Evolutionary conservation across 2,329 filamentous ascomycete genomes (phyloP).

Genomic region (Alternaria arbusti): DNA sequence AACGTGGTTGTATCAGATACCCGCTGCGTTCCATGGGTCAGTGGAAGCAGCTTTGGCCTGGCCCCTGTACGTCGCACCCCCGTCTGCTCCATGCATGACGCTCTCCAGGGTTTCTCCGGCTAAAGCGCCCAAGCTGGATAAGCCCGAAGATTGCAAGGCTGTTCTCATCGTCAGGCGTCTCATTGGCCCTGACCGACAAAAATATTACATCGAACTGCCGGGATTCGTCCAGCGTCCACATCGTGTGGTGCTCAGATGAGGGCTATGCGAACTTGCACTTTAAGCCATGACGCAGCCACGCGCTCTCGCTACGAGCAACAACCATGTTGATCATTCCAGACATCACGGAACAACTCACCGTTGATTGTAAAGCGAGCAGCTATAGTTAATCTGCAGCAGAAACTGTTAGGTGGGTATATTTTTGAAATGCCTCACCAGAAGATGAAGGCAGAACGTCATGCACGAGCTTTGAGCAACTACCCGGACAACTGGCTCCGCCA

Average conservation of each 20-base stretch:
- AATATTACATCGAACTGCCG: slow-evolving; percentile 27
- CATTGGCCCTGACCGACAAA: slow-evolving; percentile 20
- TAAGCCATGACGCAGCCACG: slow-evolving; percentile 18
- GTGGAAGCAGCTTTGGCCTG: not conserved
- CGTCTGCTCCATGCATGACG: not conserved
- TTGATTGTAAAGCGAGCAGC: not conserved
- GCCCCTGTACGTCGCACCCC: not conserved
- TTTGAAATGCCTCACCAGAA: not conserved
- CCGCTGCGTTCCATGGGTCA: not conserved
- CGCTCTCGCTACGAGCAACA: slow-evolving; percentile 21
- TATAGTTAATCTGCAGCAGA: not conserved
- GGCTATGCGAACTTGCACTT: slow-evolving; percentile 8
- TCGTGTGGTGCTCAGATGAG: slow-evolving; percentile 1
- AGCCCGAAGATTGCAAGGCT: slow-evolving; percentile 14
- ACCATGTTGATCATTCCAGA: slow-evolving; percentile 25
- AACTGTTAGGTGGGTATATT: not conserved
- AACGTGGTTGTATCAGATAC: not conserved
- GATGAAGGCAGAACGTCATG: not conserved
- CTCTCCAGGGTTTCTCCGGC: slow-evolving; percentile 20
- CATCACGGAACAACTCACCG: not conserved
- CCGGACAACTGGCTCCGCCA: not conserved
- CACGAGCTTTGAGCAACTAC: not conserved
- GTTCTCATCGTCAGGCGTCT: slow-evolving; percentile 4
- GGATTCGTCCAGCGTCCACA: slow-evolving; percentile 15
- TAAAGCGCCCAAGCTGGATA: slow-evolving; percentile 22